Base-by-base conservation (phyloP, 768 basidiomycete genomes). In the Lepiota subincarnata region DNA sequence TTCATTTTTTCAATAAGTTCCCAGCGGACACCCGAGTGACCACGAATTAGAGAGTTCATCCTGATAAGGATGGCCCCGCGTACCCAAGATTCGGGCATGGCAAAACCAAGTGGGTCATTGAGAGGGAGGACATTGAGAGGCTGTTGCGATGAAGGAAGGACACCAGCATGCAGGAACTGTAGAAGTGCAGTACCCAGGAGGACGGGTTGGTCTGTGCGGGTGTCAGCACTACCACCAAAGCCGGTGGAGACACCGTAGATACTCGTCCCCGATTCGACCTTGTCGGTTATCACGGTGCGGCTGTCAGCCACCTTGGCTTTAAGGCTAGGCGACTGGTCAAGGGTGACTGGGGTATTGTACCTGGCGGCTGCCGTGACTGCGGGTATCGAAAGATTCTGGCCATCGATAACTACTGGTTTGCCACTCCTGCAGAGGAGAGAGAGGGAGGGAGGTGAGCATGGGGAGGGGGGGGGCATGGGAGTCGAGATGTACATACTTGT, bases 161-260 rank as follows among this genome's bases (percentile, higher is more conserved):
- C 81, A 34, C 92, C 92, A 48, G 73, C 72, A 55, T 91, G 87
- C 62, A 91, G 87, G 62, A 90, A 87, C 64, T 93, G 90, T 22
- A 92, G 75, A n/a, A 92, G 79, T n/a, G 88, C 86, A 57, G 83
- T 79, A 18, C 87, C 90, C 22, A 94, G 83, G 8, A 84, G 71
- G 55, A 87, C 64, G 18, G 89, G 83, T 48, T 89, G 73, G 58
- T 84, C 79, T 0, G 91, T 93, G 18, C 91, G 81, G 1, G 90
- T 92, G 65, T 92, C 87, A 10, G 91, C 91, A 60, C 85, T 87
- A n/a, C 90, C 91, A 37, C 91, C 92, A 61, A 90, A 94, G 42
- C 92, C 92, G 34, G 78, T 82, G 2, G 87, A 87, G 38, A 93
- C 86, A 19, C 92, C 92, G 59, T 94, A 94, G 16, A 94, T 77